Percentiles rank a stretch among this genome's conserved stretches.
Conservation (phyloP, 805 yeast species). For the Metschnikowia lachancei region DNA sequence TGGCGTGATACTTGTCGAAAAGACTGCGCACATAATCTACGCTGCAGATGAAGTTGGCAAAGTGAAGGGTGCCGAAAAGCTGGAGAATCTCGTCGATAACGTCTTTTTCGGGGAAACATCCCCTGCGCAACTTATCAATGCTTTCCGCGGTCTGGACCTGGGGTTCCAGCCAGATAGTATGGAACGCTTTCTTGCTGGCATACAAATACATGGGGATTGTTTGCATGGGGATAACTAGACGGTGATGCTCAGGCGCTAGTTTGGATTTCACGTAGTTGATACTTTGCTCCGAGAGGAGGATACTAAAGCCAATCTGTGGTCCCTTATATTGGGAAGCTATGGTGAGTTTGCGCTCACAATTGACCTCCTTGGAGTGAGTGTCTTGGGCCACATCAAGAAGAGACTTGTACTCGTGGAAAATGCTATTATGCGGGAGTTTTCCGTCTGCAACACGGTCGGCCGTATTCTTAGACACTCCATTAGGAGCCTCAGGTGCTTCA, state of each 20-base stretch:
- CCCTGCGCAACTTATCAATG: conserved; percentile 10
- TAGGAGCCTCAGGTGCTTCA: neutral
- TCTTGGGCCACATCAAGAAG: conserved; percentile 8
- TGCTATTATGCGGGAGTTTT: neutral
- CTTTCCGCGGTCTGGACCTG: conserved; percentile 9
- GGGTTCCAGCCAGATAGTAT: conserved; percentile 16
- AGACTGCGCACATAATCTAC: conserved; percentile 18
- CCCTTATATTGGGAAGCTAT: conserved; percentile 14
- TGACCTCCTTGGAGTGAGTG: neutral
- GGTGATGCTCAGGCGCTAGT: conserved; percentile 11
- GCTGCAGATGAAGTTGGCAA: conserved; percentile 24
- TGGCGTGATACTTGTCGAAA: conserved; percentile 27
- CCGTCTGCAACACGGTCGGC: neutral
- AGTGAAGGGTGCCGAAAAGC: conserved; percentile 15
- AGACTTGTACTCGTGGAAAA: conserved; percentile 14
- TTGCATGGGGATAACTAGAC: conserved; percentile 15
- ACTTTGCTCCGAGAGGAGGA: conserved; percentile 14
- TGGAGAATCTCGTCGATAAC: conserved; percentile 29
- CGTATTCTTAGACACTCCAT: neutral
- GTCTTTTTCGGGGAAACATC: conserved; percentile 22
- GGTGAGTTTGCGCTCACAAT: conserved; percentile 2
- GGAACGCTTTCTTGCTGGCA: conserved; percentile 14
- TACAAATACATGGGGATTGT: conserved; percentile 21
- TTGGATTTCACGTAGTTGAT: conserved; percentile 9
- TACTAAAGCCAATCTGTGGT: conserved; percentile 15